Conservation (phyloP, 2,329 filamentous ascomycete species). For the Purpureocillium takamizusanense region DNA sequence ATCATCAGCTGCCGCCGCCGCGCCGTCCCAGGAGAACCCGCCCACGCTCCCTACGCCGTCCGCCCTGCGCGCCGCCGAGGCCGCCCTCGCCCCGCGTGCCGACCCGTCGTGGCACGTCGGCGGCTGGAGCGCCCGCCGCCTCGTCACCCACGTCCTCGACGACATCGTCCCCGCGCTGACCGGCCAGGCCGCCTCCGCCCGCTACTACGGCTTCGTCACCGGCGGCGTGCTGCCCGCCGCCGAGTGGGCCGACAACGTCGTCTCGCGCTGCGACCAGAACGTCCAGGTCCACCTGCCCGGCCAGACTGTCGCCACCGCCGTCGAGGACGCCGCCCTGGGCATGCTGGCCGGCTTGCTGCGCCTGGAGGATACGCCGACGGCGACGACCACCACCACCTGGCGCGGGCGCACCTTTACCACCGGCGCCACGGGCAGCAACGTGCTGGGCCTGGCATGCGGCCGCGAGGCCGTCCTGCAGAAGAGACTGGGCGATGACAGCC, state of each 20-base stretch:
- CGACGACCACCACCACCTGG: conserved; percentile 46
- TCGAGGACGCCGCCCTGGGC: conserved; percentile 64
- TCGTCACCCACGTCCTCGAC: conserved; percentile 31
- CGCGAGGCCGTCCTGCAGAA: conserved; percentile 53
- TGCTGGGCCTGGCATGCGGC: conserved; percentile 61
- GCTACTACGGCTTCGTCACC: conserved; percentile 86
- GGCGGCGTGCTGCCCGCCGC: conserved; percentile 74
- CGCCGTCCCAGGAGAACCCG: too few relatives aligned
- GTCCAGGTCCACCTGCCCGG: conserved; percentile 70
- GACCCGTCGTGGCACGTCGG: conserved; percentile 18
- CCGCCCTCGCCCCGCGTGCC: conserved; percentile 24
- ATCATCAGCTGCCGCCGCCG: too few relatives aligned
- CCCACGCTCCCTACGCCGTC: conserved; percentile 28
- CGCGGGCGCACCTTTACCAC: conserved; percentile 43
- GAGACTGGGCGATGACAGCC: conserved; percentile 15
- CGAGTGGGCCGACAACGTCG: conserved; percentile 75
- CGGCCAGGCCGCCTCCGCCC: conserved; percentile 51
- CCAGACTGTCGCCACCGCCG: conserved; percentile 65
- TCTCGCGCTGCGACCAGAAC: conserved; percentile 74
- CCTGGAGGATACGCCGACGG: conserved; percentile 31
- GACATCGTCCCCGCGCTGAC: conserved; percentile 54
- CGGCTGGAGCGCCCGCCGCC: too few relatives aligned
- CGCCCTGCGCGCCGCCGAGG: conserved; percentile 26
- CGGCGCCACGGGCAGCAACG: conserved; percentile 67
- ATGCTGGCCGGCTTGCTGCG: conserved; percentile 61